Evolutionary conservation across 331 rosid species (phyloP).

Genomic region (Pyracantha coccinea): DNA sequence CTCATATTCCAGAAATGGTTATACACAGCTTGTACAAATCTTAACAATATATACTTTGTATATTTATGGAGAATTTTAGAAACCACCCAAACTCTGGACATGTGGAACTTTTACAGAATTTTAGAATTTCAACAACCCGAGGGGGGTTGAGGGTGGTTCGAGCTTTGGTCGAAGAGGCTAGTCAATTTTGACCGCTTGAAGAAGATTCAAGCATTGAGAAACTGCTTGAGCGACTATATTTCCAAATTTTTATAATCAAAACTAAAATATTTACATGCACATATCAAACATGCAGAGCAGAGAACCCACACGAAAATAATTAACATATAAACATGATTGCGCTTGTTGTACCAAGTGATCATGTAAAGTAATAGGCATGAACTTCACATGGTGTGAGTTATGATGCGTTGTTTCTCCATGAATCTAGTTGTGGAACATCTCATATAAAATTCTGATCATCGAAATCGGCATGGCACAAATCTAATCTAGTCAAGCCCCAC

Average conservation of each 20-base stretch:
- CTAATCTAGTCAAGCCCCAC: conserved; percentile 12
- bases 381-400: conserved; percentile 14
- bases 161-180: neutral
- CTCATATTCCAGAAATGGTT: too few species aligned
- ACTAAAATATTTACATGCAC: neutral
- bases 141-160: neutral
- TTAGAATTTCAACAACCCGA: neutral
- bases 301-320: neutral
- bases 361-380: conserved; percentile 10
- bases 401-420: conserved; percentile 11
- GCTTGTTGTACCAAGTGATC: neutral
- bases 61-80: neutral
- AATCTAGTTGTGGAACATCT: conserved; percentile 7
- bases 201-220: neutral
- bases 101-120: neutral
- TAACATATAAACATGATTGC: neutral
- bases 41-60: neutral
- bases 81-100: neutral
- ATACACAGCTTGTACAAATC: too few species aligned
- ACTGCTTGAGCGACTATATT: neutral
- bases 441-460: conserved; percentile 9
- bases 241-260: too few species aligned
- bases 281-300: neutral
- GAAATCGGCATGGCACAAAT: conserved; percentile 6
- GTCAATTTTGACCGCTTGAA: neutral